A percentile compares a stretch with the other conserved stretches of the same genome.
phyloP scores from a whole-genome alignment of 768 basidiomycete genomes.

The Russula compacta region DNA sequence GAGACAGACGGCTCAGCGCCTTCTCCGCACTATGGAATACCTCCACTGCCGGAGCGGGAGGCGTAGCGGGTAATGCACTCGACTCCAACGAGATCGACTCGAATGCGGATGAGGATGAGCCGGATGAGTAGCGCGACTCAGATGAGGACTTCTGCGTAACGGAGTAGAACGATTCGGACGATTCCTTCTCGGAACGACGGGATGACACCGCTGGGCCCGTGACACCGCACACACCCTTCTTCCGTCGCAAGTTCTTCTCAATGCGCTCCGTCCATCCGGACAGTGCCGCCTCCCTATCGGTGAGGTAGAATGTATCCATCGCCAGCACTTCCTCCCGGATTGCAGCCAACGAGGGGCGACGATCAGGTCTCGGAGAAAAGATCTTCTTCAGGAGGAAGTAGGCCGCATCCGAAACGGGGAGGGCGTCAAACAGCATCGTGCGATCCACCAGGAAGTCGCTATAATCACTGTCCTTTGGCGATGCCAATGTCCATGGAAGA shows the following conservation, averaged over 20 bases:
- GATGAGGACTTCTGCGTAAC: background rate
- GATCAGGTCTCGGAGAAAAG: constrained; percentile 55
- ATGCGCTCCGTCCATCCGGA: constrained; percentile 1
- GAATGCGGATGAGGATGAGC: constrained; percentile 4
- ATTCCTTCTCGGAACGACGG: background rate
- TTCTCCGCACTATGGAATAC: background rate
- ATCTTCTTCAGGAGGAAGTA: constrained; percentile 41
- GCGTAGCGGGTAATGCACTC: background rate
- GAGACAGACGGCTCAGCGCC: background rate
- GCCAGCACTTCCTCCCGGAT: constrained; percentile 47
- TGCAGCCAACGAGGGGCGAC: constrained; percentile 53
- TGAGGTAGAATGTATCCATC: constrained; percentile 55
- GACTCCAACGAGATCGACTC: background rate
- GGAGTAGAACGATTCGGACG: background rate
- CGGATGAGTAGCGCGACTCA: background rate
- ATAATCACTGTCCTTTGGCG: background rate
- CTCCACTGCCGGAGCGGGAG: background rate
- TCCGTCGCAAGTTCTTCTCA: background rate
- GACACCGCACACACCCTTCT: background rate
- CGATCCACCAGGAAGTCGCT: background rate
- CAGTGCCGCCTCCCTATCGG: constrained; percentile 31
- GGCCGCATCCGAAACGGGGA: constrained; percentile 29
- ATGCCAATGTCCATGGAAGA: background rate
- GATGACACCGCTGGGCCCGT: background rate
- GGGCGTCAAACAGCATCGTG: background rate